Evolutionary conservation across 2,329 filamentous ascomycete genomes (phyloP), one percentile per base, ranked within the genome.

Genomic region (Chaetomium globosum): DNA sequence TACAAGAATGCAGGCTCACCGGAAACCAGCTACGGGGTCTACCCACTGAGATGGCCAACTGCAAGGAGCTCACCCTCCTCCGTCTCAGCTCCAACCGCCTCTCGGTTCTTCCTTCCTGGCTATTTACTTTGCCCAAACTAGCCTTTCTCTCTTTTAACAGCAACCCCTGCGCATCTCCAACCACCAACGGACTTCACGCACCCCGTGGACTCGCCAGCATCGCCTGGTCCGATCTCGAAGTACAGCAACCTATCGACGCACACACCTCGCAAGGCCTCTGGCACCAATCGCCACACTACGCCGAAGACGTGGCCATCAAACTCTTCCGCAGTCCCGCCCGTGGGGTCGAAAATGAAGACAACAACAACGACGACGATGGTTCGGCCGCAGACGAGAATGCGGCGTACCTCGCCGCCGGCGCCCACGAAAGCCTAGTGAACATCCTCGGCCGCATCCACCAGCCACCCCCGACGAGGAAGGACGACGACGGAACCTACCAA

Each of bases 1-100:
- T 83, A 4, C 77, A 82, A 67, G 81, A 82, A 71, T 82, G 80
- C 68, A 80, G 82, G 79, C 71, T 83, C n/a, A 77, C 81, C 1
- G 80, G 80, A 16, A 83, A 83, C 68, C 71, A 65, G n/a, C 74
- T 83, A 28, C 70, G 66, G 0, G 58, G 56, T 48, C 72, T 83
- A 9, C 81, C 81, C 1, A 69, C 70, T 19, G 75, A 77, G 59
- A 80, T 83, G 80, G 72, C 73, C 4, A 70, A 70, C n/a, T 83
- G 81, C 73, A 74, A 71, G 52, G 78, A 79, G 64, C 75, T 83
- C 43, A 77, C 75, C 6, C 71, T 82, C 39, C 71, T 83, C 49
- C 75, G 81, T 28, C 72, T 83, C 36, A 79, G 79, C 26, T 75
- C 77, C 26, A 83, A 83, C 70, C 68, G 71, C 5, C 67, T 83